Evolutionary conservation across 371 early-diverging fungal genomes (phyloP), one percentile per base, ranked within the genome.

Genomic region (Mucor mucedo): DNA sequence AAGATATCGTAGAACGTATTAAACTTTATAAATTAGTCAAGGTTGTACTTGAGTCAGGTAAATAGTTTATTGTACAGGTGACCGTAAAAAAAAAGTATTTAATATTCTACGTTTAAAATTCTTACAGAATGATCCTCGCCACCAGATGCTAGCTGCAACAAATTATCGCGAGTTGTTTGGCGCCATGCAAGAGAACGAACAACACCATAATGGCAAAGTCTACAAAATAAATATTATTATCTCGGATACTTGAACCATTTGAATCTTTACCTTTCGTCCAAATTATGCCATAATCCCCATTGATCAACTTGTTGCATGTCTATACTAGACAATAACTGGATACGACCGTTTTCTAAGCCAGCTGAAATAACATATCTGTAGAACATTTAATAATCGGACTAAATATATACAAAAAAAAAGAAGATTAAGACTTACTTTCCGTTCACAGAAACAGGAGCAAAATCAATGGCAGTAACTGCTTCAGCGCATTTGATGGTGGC

Each of bases 291-390:
- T 35, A 66, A 45, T 54, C 62, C 66, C 87, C 85, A 89, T 45
- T 68, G 62, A 55, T 71, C 71, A 10, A 63, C 14, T 21, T 65
- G 56, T 44, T 56, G 54, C 52, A 32, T 47, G 41, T 45, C 53
- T n/a, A 60, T 63, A 45, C 76, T 71, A 33, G 68, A 63, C 9
- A 84, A 76, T 55, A 93, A 72, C 39, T 83, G 78, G 35, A 94
- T 81, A 8, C 82, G 77, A 0, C 96, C 96, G 68, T 85, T 84
- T 70, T 96, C 96, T 58, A 93, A 73, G 21, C 94, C 96, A 14
- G 87, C 86, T n/a, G 93, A 94, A 50, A 96, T 64, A 6, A 88
- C 60, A 76, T 93, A 90, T 48, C 86, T 88, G 73, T n/a, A 38
- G 58, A 42, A n/a, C 54, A 21, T 54, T 55, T 41, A 53, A 38